phyloP scores from a whole-genome alignment of 139 green algal genomes.

The Chlorella sp. region DNA sequence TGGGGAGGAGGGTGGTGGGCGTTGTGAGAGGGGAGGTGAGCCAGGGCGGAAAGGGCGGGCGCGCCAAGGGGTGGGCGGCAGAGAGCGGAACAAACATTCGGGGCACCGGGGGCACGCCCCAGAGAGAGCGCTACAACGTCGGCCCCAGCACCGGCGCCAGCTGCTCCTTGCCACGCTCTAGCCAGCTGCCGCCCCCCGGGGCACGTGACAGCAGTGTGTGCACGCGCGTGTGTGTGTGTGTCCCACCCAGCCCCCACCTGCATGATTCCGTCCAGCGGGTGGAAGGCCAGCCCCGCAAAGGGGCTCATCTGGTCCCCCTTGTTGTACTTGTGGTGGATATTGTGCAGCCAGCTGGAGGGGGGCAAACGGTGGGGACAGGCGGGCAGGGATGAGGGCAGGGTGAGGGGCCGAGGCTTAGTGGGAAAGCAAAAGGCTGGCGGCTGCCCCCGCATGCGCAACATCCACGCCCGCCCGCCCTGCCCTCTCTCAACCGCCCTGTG shows the following conservation, averaged over 20 bases:
- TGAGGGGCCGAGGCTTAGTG: neutral
- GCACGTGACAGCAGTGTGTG: no score
- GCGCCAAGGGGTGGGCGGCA: neutral
- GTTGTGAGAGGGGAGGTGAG: neutral
- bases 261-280: slow-evolving; percentile 88
- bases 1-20: slow-evolving; percentile 24
- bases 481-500: no score
- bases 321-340: slow-evolving; percentile 98
- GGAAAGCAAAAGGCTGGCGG: no score
- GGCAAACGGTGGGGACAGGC: neutral
- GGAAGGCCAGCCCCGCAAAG: slow-evolving; percentile 96
- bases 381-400: neutral
- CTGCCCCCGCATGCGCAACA: no score
- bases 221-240: neutral
- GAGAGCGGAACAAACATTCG: no score
- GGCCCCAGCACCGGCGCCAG: neutral
- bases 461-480: no score
- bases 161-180: no score
- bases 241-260: slow-evolving; percentile 35
- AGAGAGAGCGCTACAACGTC: no score
- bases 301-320: slow-evolving; percentile 96
- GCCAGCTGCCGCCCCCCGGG: no score
- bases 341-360: slow-evolving; percentile 73
- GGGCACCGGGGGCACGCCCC: no score
- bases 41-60: neutral